These are phyloP conservation scores for Phlyctochytrium planicorne DNA, from an alignment of 192 early-diverging fungal genomes.

Conservation along the genomic window DNA sequence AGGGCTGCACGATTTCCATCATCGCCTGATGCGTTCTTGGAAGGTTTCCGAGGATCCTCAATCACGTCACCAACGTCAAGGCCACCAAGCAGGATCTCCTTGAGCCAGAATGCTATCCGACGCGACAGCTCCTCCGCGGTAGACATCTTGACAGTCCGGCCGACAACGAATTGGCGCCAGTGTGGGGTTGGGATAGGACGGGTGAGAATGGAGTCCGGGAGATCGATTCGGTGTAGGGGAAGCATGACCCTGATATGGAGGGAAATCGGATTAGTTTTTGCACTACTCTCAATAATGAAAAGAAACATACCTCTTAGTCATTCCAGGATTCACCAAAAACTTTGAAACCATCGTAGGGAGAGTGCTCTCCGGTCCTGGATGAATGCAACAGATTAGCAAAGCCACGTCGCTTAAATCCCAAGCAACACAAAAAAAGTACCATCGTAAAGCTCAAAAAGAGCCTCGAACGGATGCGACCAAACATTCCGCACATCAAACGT, in stretches of 20 bases:
- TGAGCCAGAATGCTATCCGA: constrained; percentile 73
- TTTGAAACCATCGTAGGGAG: constrained; percentile 19
- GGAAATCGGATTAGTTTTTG: neutral
- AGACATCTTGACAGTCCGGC: constrained; percentile 48
- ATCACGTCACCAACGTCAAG: constrained; percentile 30
- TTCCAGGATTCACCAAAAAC: constrained; percentile 39
- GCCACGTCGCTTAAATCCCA: too few species aligned
- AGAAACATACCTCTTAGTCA: constrained; percentile 41
- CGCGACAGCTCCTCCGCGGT: constrained; percentile 55
- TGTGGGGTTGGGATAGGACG: constrained; percentile 67
- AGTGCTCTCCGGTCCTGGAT: neutral
- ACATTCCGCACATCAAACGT: constrained; percentile 77
- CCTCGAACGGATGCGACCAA: constrained; percentile 71
- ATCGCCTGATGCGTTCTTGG: constrained; percentile 2
- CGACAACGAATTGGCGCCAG: constrained; percentile 79
- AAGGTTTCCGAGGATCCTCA: constrained; percentile 29
- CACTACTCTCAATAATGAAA: too few species aligned
- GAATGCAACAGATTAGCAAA: neutral
- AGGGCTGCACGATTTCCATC: neutral
- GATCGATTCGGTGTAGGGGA: constrained; percentile 61
- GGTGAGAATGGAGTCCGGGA: constrained; percentile 45
- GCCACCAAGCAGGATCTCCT: constrained; percentile 61
- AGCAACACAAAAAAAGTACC: constrained; percentile 18
- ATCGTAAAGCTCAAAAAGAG: constrained; percentile 69
- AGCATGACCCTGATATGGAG: constrained; percentile 55